Conservation (phyloP, 208 protist species). For the Histomonas meleagridis region DNA sequence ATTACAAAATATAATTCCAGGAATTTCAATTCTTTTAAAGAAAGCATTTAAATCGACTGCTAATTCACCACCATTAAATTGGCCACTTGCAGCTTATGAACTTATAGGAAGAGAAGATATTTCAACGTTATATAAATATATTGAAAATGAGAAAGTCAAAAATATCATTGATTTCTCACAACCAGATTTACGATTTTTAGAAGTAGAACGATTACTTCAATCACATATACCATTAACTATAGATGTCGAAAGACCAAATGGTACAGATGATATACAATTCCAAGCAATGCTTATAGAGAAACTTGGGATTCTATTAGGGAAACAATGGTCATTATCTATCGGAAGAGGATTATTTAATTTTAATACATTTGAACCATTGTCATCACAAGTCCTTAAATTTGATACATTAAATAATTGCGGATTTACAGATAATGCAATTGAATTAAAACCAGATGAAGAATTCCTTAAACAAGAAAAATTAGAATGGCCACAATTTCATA, state of each 20-base stretch:
- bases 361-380: background rate
- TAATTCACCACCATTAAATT: background rate
- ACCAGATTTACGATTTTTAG: background rate
- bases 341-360: background rate
- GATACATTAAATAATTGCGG: background rate
- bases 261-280: conserved; percentile 13
- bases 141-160: background rate
- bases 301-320: background rate
- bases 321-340: background rate
- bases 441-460: background rate
- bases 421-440: background rate
- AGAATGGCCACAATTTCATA: background rate
- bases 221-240: background rate
- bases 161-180: background rate
- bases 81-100: background rate
- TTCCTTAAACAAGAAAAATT: background rate
- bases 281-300: conserved; percentile 3
- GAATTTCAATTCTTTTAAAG: background rate
- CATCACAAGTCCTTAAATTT: background rate
- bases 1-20: background rate
- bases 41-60: background rate
- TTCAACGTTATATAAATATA: background rate
- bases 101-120: conserved; percentile 26
- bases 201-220: conserved; percentile 15
- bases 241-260: conserved; percentile 24